Evolutionary conservation across 805 yeast species (phyloP), one percentile per base, ranked within the genome.

Genomic region (Saccharomycopsis sp.): DNA sequence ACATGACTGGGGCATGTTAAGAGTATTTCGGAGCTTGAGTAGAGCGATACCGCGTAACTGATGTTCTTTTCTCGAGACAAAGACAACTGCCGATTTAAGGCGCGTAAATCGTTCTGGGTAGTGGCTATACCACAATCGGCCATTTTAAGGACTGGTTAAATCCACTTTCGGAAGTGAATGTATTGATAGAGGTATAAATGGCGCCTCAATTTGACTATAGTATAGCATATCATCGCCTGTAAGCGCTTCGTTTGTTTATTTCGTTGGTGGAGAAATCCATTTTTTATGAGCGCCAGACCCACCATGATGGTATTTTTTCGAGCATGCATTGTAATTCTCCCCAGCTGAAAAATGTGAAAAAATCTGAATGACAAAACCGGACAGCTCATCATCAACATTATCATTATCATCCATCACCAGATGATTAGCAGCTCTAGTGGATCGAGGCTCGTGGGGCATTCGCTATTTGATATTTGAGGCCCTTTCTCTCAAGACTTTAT

Each of bases 1-100:
- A 55, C 61, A 15, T 57, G 56, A 16, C 21, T 34, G 1, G 57
- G 29, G 20, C 46, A 44, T 2, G 41, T 24, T 14, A 59, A 40
- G 15, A 59, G 37, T 3, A 54, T 29, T 14, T 57, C 60, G 20
- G 20, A 37, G 16, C 46, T 23, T 2, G 57, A 48, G 37, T 40
- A 56, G n/a, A 59, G 46, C 3, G 59, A 24, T 7, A 50, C 23
- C 8, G 21, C 14, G 50, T 51, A 34, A 21, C 44, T 20, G 23
- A 48, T 44, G 21, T 20, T 20, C 37, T 29, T 5, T 7, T 29
- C 9, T 29, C 37, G 5, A 29, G 37, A 29, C 9, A 29, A 12
- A 5, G 12, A 12, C 37, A 29, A 5, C 37, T 29, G 37, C 37
- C 37, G 37, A 29, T 29, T 29, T 12, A 29, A 29, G 37, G 37